Conservation (phyloP, 169 alveolate species). For the Cyclospora cayetanensis region DNA sequence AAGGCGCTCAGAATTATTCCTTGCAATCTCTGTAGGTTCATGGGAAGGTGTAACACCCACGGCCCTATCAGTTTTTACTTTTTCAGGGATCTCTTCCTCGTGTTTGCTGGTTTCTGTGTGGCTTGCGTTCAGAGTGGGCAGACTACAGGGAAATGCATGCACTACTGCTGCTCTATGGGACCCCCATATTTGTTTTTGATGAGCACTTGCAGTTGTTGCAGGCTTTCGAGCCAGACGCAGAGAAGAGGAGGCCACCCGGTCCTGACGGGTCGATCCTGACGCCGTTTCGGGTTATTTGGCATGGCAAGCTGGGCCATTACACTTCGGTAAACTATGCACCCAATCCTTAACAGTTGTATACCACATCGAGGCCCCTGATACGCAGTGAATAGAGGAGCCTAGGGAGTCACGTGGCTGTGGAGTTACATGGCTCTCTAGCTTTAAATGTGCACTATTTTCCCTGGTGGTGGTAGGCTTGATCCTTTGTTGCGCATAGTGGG, state of each 20-base stretch:
- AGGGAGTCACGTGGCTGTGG: too few species aligned
- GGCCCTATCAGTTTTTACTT: too few species aligned
- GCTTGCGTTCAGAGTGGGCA: slow-evolving; percentile 57
- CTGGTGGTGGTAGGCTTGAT: too few species aligned
- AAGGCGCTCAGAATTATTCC: too few species aligned
- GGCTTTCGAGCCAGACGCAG: slow-evolving; percentile 57
- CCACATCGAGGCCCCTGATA: too few species aligned
- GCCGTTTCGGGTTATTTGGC: slow-evolving; percentile 61
- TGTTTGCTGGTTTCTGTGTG: not conserved
- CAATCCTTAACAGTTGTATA: too few species aligned
- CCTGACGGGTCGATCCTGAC: slow-evolving; percentile 28
- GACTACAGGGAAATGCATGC: slow-evolving; percentile 69
- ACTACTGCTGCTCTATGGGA: slow-evolving; percentile 21
- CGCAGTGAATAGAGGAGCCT: too few species aligned
- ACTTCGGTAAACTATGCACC: slow-evolving; percentile 56
- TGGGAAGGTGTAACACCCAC: too few species aligned
- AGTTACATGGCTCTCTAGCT: too few species aligned
- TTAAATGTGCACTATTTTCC: too few species aligned
- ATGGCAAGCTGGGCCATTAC: slow-evolving; percentile 54
- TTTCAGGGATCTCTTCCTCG: not conserved
- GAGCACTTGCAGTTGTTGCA: slow-evolving; percentile 53
- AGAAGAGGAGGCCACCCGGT: slow-evolving; percentile 44
- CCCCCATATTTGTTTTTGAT: slow-evolving; percentile 49
- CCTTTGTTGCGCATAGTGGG: too few species aligned
- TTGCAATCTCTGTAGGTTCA: too few species aligned